Evolutionary conservation across 805 yeast genomes (phyloP), one percentile per base, ranked within the genome.

Genomic region (Wickerhamomyces chaumierensis): DNA sequence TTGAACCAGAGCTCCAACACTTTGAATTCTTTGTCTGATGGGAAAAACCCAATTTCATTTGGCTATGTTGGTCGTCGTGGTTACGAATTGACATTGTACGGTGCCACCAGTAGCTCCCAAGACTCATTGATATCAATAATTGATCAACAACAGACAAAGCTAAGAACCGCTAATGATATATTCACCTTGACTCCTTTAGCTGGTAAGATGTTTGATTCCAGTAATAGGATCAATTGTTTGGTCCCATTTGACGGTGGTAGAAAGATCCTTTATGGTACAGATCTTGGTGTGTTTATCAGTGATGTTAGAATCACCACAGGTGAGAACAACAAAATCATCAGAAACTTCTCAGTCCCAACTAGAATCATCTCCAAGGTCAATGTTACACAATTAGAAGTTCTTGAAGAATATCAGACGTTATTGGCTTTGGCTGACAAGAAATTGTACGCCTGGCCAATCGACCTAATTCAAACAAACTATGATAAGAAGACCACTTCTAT

Each of bases 161-260:
- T 88, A 48, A 71, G 82, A 39, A 76, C 69, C 37, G 73, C 75
- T 39, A 75, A 86, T 43, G 92, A 86, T 48, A 81, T 90, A 44
- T 87, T 82, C 58, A 78, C 92, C 1, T 63, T 81, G 45, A 76
- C 79, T 15, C 81, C 86, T 43, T 68, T 85, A 39, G 83, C 81
- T 46, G 78, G 85, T 18, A 69, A 81, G 43, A 75, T 76, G 51
- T 88, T 88, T 58, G 86, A 77, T 46, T 75, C 78, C 36, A 66
- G 68, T 17, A 77, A 88, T 53, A 74, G 81, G 43, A 83, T 90
- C 49, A 87, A 85, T 54, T 87, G 96, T 65, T 90, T 87, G 21
- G 87, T 83, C 31, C 94, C 96, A 27, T 81, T 84, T 57, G 95
- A 92, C 54, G 96, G 96, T 38, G 97, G 97, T 17, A 73, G 94